Base-by-base conservation (phyloP, 495 filamentous ascomycete genomes). In the Cryomyces minteri region DNA sequence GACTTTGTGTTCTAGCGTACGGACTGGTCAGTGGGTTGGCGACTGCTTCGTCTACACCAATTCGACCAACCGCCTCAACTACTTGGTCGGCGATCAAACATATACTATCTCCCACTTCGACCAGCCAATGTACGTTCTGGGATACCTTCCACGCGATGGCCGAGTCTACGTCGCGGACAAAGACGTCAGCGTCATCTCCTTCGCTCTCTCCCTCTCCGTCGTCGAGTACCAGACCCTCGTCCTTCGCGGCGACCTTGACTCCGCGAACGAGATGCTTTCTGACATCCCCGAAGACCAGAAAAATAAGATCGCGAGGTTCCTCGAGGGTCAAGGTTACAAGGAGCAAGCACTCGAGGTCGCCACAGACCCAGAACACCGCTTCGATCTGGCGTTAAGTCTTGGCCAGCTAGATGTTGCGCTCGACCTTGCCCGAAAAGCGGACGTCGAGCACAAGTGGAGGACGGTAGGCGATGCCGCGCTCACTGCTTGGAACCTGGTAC, bases 31-130 rank as follows among this genome's bases (percentile, higher is more conserved):
- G 65, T 99, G 90, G 90, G 80, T 99, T 46, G 90, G 90, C 28
- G 90, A 99, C 62, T 94, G 88, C 66, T 90, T 99, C 69, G 88
- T 96, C 58, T 99, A 96, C 69, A 95, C 90, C 30, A 96, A 87
- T 68, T 79, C 76, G 54, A 94, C 88, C 29, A 95, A 96, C 72
- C 83, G 90, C 44, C 67, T 99, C 48, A 99, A 96, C 70, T 95
- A 96, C 63, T 76, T 99, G 18, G 90, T 99, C 32, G 92, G 90
- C 43, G 90, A 96, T 62, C 86, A 95, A 64, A 92, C 87, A 31
- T 94, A 96, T 71, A 94, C 90, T n/a, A 82, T 99, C 56, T 85
- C 86, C 36, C 88, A 96, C 64, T 95, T 94, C 54, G 90, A 99
- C 63, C 74, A 85, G 56, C 77, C 84, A 11, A 87, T 88, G 80